A percentile compares a stretch with the other conserved stretches of the same genome.
These are phyloP conservation scores for Scedosporium apiospermum DNA, from an alignment of 2,329 filamentous ascomycete species.

Conservation along the genomic window DNA sequence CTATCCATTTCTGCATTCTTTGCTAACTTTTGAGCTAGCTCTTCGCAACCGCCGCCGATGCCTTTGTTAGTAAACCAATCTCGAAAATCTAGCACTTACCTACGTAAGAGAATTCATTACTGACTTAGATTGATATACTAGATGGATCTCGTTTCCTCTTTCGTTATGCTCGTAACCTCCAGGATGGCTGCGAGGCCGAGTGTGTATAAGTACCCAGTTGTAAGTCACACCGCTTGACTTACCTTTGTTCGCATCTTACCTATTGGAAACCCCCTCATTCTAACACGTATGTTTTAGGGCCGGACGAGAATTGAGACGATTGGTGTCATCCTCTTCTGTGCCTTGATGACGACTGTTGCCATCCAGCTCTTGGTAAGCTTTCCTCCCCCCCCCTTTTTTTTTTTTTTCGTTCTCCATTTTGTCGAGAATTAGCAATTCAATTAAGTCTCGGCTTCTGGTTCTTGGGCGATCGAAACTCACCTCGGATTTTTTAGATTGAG, in stretches of 20 bases:
- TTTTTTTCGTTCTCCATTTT: background rate
- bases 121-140: slow-evolving; percentile 12
- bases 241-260: too few species aligned
- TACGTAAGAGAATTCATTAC: slow-evolving; percentile 12
- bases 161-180: slow-evolving; percentile 52
- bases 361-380: slow-evolving; percentile 44
- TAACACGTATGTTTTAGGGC: slow-evolving; percentile 24
- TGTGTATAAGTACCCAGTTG: slow-evolving; percentile 52
- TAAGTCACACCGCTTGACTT: slow-evolving; percentile 14
- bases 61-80: slow-evolving; percentile 34
- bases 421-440: background rate
- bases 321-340: slow-evolving; percentile 56
- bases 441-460: too few species aligned
- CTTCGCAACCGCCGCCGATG: slow-evolving; percentile 57
- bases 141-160: slow-evolving; percentile 55
- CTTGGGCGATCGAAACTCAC: too few species aligned
- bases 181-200: slow-evolving; percentile 49
- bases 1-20: too few species aligned
- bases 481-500: slow-evolving; percentile 29
- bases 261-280: slow-evolving; percentile 6
- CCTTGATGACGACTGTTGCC: slow-evolving; percentile 57
- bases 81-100: background rate
- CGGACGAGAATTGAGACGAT: slow-evolving; percentile 54
- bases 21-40: slow-evolving; percentile 22
- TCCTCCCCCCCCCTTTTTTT: background rate